phyloP scores from a whole-genome alignment of 805 yeast species.

The Wickerhamiella sergipiensis region DNA sequence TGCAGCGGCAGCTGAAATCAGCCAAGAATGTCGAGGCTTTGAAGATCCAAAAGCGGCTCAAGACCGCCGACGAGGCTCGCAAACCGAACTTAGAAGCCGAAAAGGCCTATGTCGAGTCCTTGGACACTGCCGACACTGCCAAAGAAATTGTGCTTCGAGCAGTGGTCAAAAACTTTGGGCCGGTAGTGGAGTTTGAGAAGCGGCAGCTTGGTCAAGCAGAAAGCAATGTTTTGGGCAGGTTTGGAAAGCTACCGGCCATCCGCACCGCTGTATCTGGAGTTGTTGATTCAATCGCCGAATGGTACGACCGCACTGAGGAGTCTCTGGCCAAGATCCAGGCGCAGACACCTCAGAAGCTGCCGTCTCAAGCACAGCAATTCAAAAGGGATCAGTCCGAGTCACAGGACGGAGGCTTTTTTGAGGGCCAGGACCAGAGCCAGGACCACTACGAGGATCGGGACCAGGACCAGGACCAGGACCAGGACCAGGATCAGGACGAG shows the following conservation, averaged over 20 bases:
- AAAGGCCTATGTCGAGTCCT: slow-evolving; percentile 5
- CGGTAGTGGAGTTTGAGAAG: slow-evolving; percentile 5
- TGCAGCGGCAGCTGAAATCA: slow-evolving; percentile 23
- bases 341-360: not conserved
- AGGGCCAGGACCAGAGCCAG: no score
- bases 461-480: no score
- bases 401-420: no score
- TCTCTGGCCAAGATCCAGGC: slow-evolving; percentile 3
- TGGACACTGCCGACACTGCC: slow-evolving; percentile 10
- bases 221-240: slow-evolving; percentile 26
- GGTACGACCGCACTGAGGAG: slow-evolving; percentile 4
- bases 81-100: slow-evolving; percentile 10
- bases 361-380: no score
- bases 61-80: slow-evolving; percentile 2
- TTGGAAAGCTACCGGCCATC: slow-evolving; percentile 23
- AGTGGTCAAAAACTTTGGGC: slow-evolving; percentile 6
- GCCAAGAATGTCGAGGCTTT: slow-evolving; percentile 22
- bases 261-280: slow-evolving; percentile 8
- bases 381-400: not conserved
- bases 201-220: slow-evolving; percentile 16
- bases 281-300: slow-evolving; percentile 2
- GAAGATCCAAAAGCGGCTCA: slow-evolving; percentile 21
- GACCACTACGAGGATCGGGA: no score
- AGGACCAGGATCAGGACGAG: no score
- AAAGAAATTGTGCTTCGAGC: slow-evolving; percentile 9